Conservation (phyloP, 1,284 basidiomycete genomes). For the Cutaneotrichosporon cutaneum region DNA sequence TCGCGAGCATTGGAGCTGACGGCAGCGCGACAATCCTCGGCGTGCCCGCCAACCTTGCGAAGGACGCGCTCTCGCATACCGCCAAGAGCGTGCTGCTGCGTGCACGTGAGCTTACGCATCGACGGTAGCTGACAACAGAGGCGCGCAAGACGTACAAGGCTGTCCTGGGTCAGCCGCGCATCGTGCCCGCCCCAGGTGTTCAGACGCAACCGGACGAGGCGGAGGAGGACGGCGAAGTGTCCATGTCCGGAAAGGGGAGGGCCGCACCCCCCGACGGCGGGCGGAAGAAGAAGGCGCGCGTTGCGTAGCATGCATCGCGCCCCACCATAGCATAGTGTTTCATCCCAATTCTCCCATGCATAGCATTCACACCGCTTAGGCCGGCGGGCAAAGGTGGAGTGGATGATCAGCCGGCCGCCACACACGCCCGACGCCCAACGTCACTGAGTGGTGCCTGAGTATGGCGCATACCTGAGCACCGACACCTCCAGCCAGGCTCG, state of each 20-base stretch:
- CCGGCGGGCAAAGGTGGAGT: no score
- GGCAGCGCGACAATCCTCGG: slow-evolving; percentile 47
- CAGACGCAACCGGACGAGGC: not conserved
- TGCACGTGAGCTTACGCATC: slow-evolving; percentile 40
- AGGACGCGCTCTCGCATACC: slow-evolving; percentile 44
- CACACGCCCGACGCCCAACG: no score
- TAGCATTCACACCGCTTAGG: slow-evolving; percentile 7
- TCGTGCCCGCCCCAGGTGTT: slow-evolving; percentile 30
- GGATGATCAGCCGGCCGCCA: not conserved
- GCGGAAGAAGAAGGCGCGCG: slow-evolving; percentile 21
- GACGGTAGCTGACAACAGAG: slow-evolving; percentile 29
- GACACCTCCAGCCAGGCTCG: not conserved
- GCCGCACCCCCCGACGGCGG: slow-evolving; percentile 5
- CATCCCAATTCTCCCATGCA: slow-evolving; percentile 13
- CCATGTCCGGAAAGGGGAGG: slow-evolving; percentile 5
- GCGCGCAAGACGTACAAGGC: slow-evolving; percentile 50
- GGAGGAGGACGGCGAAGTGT: slow-evolving; percentile 2
- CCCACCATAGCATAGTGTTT: not conserved
- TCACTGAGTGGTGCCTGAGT: not conserved
- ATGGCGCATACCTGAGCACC: no score
- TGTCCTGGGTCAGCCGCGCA: slow-evolving; percentile 40
- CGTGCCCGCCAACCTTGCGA: slow-evolving; percentile 52
- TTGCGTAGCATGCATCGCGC: slow-evolving; percentile 8
- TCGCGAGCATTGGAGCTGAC: not conserved
- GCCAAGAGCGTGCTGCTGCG: slow-evolving; percentile 47